Base-by-base conservation (phyloP, 805 yeast genomes). In the Myxozyma lipomycoides region DNA sequence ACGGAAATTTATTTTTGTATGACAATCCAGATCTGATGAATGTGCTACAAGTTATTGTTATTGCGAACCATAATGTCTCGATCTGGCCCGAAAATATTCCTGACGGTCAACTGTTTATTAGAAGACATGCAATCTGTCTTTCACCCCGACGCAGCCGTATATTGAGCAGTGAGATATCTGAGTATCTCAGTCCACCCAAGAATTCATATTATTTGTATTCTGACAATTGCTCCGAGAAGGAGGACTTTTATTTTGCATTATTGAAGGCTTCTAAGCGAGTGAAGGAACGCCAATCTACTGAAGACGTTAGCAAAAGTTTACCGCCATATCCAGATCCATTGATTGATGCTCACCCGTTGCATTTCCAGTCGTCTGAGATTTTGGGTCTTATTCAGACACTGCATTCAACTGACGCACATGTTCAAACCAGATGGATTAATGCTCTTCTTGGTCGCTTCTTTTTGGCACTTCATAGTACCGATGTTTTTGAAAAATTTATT, bases 181-280 rank as follows among this genome's bases (percentile, higher is more conserved):
- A 12, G 2, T 10, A 5, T 17, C 39, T 30, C 34, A 39, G 38
- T 10, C 52, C 67, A 2, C 73, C 76, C 1, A 61, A 63, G n/a
- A 61, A 61, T 49, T 64, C 75, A 4, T 78, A 78, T 61, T 91
- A 77, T 65, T 67, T 91, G 2, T 86, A 88, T 66, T 78, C 83
- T 40, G 95, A 88, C 59, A 76, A 81, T 43, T 87, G 89, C 59
- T 76, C 76, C 49, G 89, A 84, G 42, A 91, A 91, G 62, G 98
- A 93, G 67, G 96, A 91, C 65, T 83, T 96, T 85, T 93, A 91
- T 65, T 89, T 88, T 67, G 82, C 86, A 0, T 71, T 93, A 48
- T 73, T 91, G n/a, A 73, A 83, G 49, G 95, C 95, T 0, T 78
- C 91, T 0, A 84, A 83, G 52, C 67, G 51, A 9, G 15, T 23